phyloP scores from a whole-genome alignment of 176 grass and related monocot species.

The Oryza glaberrima region DNA sequence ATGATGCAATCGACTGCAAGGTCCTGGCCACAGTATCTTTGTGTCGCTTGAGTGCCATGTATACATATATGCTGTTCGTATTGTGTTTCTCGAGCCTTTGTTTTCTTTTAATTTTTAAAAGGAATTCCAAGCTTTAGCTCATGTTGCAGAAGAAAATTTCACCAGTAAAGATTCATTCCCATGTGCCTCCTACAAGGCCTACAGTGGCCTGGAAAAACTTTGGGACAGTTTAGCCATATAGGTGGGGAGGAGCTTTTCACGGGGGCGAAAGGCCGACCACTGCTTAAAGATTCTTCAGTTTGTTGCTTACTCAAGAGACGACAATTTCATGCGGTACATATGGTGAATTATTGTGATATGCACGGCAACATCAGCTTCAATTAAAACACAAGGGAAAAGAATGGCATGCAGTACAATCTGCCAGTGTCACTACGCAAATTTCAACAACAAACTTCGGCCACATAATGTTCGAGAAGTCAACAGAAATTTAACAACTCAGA shows the following conservation, averaged over 20 bases:
- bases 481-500: background rate
- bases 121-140: background rate
- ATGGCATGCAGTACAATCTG: background rate
- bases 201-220: background rate
- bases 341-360: slow-evolving; percentile 11
- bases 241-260: slow-evolving; percentile 32
- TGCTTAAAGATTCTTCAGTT: slow-evolving; percentile 11
- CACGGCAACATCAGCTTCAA: background rate
- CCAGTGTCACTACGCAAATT: background rate
- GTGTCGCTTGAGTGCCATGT: background rate
- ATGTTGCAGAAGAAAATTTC: background rate
- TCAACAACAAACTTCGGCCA: background rate
- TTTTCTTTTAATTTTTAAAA: background rate
- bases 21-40: background rate
- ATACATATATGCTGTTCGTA: background rate
- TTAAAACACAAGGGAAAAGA: background rate
- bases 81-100: background rate
- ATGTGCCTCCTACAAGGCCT: slow-evolving; percentile 10
- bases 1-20: no score
- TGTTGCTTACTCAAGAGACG: slow-evolving; percentile 8
- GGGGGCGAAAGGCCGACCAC: slow-evolving; percentile 34
- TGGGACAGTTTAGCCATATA: background rate
- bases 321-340: background rate
- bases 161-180: background rate
- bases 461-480: background rate